phyloP scores from a whole-genome alignment of 768 basidiomycete genomes.

The Xerocomellus dryophilus region DNA sequence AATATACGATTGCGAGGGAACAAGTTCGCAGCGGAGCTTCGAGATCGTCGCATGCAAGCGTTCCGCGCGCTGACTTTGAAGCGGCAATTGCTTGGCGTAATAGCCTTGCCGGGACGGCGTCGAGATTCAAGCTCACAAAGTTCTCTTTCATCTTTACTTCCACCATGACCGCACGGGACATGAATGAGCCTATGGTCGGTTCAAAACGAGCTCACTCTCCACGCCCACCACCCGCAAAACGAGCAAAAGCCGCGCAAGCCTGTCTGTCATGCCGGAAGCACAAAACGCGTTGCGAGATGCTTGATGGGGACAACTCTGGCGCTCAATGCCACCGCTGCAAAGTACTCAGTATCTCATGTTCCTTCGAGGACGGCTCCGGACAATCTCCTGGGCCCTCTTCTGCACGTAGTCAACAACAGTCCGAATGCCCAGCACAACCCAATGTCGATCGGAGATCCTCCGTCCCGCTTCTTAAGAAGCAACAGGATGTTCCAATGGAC shows the following conservation, averaged over 20 bases:
- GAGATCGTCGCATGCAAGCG: background rate
- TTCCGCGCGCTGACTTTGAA: conserved; percentile 27
- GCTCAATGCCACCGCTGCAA: conserved; percentile 49
- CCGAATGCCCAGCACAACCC: conserved; percentile 21
- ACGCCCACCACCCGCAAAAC: conserved; percentile 32
- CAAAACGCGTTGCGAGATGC: conserved; percentile 49
- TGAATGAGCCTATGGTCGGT: conserved; percentile 22
- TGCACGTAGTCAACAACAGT: conserved; percentile 18
- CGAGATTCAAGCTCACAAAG: background rate
- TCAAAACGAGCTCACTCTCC: conserved; percentile 34
- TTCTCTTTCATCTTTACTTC: conserved; percentile 4
- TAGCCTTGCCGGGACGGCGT: conserved; percentile 12
- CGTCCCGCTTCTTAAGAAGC: conserved; percentile 18
- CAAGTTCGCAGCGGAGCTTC: background rate
- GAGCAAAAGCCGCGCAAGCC: conserved; percentile 44
- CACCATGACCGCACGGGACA: conserved; percentile 18
- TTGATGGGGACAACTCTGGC: conserved; percentile 38
- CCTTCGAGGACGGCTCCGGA: conserved; percentile 37
- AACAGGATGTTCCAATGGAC: conserved; percentile 21
- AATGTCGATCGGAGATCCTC: conserved; percentile 27
- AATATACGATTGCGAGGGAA: background rate
- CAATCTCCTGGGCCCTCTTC: conserved; percentile 17
- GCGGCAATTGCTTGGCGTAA: conserved; percentile 16
- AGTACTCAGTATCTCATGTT: conserved; percentile 45
- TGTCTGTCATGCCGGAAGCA: conserved; percentile 46